A percentile compares a stretch with the other conserved stretches of the same genome.
These are phyloP conservation scores for Pseudomonodictys pantanalensis DNA, from an alignment of 495 filamentous ascomycete genomes.

Conservation along the genomic window DNA sequence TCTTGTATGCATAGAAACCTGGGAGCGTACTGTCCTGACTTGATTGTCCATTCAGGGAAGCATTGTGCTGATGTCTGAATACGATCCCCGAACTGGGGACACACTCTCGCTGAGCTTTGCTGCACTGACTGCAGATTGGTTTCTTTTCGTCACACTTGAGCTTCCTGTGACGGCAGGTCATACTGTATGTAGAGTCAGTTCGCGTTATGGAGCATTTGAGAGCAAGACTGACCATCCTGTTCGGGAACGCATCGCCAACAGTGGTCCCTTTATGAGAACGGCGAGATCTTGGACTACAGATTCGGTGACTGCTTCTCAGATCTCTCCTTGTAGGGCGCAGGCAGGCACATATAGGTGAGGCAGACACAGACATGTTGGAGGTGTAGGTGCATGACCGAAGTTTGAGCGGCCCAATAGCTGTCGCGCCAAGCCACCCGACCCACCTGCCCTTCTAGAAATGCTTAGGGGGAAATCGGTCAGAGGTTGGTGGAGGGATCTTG, in stretches of 20 bases:
- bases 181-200: constrained; percentile 38
- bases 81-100: constrained; percentile 61
- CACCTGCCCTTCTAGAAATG: constrained; percentile 1
- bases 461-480: too few species aligned
- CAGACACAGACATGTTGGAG: background rate
- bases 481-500: too few species aligned
- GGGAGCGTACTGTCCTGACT: constrained; percentile 49
- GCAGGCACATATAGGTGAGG: background rate
- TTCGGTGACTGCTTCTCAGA: too few species aligned
- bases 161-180: constrained; percentile 63
- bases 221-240: constrained; percentile 25
- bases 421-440: constrained; percentile 18
- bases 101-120: constrained; percentile 60
- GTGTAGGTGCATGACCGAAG: constrained; percentile 9
- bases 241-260: constrained; percentile 25
- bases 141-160: constrained; percentile 64
- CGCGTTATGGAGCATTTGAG: background rate
- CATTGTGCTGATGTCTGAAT: constrained; percentile 71
- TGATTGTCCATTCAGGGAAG: constrained; percentile 60
- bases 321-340: too few species aligned
- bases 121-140: constrained; percentile 58
- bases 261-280: too few species aligned
- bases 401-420: too few species aligned
- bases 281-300: too few species aligned
- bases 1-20: constrained; percentile 68